A percentile compares a stretch with the other conserved stretches of the same genome.
Evolutionary conservation across 2,329 filamentous ascomycete species (phyloP).

Genomic region (Corynespora cassiicola): DNA sequence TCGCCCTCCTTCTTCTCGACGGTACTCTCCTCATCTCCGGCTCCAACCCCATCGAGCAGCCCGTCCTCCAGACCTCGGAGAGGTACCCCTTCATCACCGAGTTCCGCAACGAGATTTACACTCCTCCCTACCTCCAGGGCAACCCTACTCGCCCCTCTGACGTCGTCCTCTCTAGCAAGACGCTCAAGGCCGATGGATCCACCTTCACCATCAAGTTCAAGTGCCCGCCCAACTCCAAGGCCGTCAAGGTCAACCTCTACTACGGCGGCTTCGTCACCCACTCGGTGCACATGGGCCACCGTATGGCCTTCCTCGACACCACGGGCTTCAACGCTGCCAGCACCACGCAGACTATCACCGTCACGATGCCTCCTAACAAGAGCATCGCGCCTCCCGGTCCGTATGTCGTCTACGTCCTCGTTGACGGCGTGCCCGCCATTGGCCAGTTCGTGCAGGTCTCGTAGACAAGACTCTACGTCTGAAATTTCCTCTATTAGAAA

Average conservation of each 20-base stretch:
- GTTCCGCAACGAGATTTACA: constrained; percentile 68
- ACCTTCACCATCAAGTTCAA: constrained; percentile 58
- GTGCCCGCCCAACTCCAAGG: constrained; percentile 49
- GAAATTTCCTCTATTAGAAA: constrained; percentile 13
- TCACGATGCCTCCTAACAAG: constrained; percentile 61
- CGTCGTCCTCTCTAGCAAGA: constrained; percentile 53
- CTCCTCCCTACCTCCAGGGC: constrained; percentile 65
- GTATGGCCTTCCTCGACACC: constrained; percentile 62
- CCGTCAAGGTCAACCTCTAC: constrained; percentile 60
- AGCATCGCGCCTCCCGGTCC: constrained; percentile 65
- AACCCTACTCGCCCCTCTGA: constrained; percentile 59
- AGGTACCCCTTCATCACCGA: constrained; percentile 63
- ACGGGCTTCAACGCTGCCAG: constrained; percentile 53
- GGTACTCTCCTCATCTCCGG: constrained; percentile 66
- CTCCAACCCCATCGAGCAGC: constrained; percentile 67
- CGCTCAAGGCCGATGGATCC: constrained; percentile 51
- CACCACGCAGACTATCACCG: constrained; percentile 55
- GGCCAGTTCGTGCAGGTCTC: constrained; percentile 59
- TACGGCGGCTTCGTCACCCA: constrained; percentile 68
- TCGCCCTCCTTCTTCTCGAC: constrained; percentile 65
- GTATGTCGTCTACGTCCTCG: constrained; percentile 66
- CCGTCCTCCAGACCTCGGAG: constrained; percentile 53
- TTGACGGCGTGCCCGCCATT: constrained; percentile 61
- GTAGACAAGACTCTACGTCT: too few relatives aligned
- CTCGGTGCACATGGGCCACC: constrained; percentile 66